Evolutionary conservation across 768 basidiomycete genomes (phyloP).

Genomic region (Sporobolomyces roseus): DNA sequence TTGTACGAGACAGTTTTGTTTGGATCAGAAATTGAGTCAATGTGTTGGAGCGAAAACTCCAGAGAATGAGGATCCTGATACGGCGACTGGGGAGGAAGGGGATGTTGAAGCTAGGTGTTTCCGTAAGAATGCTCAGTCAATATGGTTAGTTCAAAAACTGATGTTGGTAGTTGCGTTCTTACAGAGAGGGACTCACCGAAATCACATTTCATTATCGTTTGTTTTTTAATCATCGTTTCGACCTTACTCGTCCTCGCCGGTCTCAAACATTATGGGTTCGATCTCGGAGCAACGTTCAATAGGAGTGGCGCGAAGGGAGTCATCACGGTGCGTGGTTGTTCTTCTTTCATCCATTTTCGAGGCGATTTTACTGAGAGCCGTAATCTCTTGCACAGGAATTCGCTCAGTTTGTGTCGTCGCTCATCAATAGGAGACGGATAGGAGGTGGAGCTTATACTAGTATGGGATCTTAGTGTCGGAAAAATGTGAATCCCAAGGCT

Average conservation of each 20-base stretch:
- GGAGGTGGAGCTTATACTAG: conserved; percentile 3
- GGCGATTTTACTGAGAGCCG: background rate
- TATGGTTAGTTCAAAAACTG: background rate
- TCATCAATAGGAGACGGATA: conserved; percentile 9
- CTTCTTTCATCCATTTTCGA: background rate
- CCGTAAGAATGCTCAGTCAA: conserved; percentile 41
- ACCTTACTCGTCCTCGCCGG: conserved; percentile 39
- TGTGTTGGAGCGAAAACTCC: conserved; percentile 47
- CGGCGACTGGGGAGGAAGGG: conserved; percentile 51
- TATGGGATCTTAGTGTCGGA: background rate
- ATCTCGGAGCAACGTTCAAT: conserved; percentile 20
- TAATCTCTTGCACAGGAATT: conserved; percentile 5
- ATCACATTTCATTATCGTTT: conserved; percentile 42
- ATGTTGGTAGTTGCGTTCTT: background rate
- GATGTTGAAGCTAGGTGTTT: conserved; percentile 53
- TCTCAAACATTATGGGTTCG: conserved; percentile 40
- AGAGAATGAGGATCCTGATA: conserved; percentile 50
- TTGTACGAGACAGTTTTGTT: conserved; percentile 52
- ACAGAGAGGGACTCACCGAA: conserved; percentile 46
- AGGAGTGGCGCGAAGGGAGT: conserved; percentile 9
- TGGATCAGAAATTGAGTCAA: conserved; percentile 52
- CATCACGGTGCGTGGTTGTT: background rate
- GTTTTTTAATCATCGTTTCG: conserved; percentile 42
- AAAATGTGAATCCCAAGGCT: background rate
- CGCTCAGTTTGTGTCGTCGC: background rate